A percentile compares a stretch with the other conserved stretches of the same genome.
These are phyloP conservation scores for Podosphaera aphanis DNA, from an alignment of 2,329 filamentous ascomycete species.

Conservation along the genomic window DNA sequence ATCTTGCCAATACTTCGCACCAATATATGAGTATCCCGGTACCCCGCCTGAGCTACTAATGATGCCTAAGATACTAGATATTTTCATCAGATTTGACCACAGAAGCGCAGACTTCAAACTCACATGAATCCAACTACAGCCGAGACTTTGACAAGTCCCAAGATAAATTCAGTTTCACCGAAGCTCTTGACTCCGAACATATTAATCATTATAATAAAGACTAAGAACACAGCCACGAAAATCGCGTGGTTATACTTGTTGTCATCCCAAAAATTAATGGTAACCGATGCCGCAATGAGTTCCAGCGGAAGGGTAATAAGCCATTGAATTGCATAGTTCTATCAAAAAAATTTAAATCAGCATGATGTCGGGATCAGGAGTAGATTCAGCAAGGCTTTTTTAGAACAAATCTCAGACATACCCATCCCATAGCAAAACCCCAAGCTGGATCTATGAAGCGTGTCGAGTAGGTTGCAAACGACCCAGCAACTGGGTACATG, in stretches of 20 bases:
- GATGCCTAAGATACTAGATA: slow-evolving; percentile 50
- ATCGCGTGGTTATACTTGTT: slow-evolving; percentile 37
- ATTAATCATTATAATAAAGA: slow-evolving; percentile 59
- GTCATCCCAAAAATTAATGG: slow-evolving; percentile 57
- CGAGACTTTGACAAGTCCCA: slow-evolving; percentile 64
- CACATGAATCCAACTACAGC: slow-evolving; percentile 77
- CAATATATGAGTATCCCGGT: slow-evolving; percentile 51
- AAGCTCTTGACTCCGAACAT: slow-evolving; percentile 74
- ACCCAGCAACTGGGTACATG: slow-evolving; percentile 71
- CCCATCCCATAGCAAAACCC: slow-evolving; percentile 87
- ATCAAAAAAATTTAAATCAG: slow-evolving; percentile 44
- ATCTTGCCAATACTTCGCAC: slow-evolving; percentile 49
- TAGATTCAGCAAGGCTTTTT: background rate
- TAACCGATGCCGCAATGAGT: slow-evolving; percentile 68
- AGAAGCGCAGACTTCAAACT: slow-evolving; percentile 13
- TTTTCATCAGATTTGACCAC: background rate
- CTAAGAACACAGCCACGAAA: slow-evolving; percentile 64
- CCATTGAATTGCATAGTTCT: slow-evolving; percentile 81
- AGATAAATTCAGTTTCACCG: slow-evolving; percentile 73
- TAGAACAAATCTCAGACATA: slow-evolving; percentile 3
- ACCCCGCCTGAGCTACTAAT: slow-evolving; percentile 68
- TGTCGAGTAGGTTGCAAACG: slow-evolving; percentile 78
- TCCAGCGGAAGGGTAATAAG: slow-evolving; percentile 62
- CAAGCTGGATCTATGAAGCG: slow-evolving; percentile 82
- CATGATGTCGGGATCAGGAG: slow-evolving; percentile 2